These are phyloP conservation scores for Lactarius sp. DNA, from an alignment of 768 basidiomycete species.

Conservation along the genomic window DNA sequence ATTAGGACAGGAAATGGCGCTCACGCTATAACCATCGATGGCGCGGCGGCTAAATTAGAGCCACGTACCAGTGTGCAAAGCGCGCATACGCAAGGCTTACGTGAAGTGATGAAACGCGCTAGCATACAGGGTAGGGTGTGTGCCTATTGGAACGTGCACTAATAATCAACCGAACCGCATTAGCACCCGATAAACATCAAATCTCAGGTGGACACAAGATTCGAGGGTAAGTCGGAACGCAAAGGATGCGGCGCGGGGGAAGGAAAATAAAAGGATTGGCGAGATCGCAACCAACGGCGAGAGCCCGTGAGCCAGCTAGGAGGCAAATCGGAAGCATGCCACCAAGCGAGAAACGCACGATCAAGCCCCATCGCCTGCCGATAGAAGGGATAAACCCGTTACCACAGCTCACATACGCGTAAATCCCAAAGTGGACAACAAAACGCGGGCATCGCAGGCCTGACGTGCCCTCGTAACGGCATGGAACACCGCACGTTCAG, in stretches of 20 bases:
- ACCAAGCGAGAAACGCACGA: neutral
- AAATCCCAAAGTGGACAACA: neutral
- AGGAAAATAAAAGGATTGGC: neutral
- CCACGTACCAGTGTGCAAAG: neutral
- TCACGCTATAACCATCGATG: neutral
- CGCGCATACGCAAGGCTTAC: neutral
- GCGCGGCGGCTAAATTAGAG: conserved; percentile 14
- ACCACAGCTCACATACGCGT: conserved; percentile 3
- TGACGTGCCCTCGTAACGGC: neutral
- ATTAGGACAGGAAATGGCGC: neutral
- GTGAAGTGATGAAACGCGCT: neutral
- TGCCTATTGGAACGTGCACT: neutral
- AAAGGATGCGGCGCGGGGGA: neutral
- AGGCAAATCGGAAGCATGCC: neutral
- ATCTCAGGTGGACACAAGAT: neutral
- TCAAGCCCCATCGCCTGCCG: neutral
- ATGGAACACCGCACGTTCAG: neutral
- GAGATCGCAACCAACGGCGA: neutral
- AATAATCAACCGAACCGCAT: conserved; percentile 1
- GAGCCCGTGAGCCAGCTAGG: neutral
- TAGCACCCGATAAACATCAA: conserved; percentile 7
- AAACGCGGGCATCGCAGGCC: neutral
- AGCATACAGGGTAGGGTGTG: neutral
- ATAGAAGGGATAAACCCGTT: neutral
- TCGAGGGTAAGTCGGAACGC: neutral